Conservation (phyloP, 2,329 filamentous ascomycete species). For the Phaeoacremonium minimum region DNA sequence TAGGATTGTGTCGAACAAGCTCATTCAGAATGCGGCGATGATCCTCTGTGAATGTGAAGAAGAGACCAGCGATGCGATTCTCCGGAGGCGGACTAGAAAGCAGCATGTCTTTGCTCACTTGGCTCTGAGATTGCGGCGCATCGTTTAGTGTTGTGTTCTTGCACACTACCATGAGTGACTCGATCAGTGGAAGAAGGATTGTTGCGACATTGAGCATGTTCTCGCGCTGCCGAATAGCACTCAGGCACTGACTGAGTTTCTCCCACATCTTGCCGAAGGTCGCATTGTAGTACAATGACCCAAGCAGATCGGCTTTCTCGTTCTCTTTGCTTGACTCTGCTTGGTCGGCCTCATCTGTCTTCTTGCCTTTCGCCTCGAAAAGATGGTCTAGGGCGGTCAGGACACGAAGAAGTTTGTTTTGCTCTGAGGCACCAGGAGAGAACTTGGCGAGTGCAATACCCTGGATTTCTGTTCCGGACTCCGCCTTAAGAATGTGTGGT, state of each 20-base stretch:
- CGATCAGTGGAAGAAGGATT: conserved; percentile 88
- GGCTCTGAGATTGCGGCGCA: conserved; percentile 38
- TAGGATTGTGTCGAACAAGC: conserved; percentile 92
- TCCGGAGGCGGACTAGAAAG: conserved; percentile 76
- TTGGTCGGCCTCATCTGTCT: conserved; percentile 38
- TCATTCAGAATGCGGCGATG: conserved; percentile 98
- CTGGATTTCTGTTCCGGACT: conserved; percentile 90
- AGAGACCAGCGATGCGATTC: conserved; percentile 78
- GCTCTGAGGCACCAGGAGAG: conserved; percentile 91
- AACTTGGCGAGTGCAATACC: conserved; percentile 92
- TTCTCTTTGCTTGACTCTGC: conserved; percentile 48
- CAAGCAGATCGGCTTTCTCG: conserved; percentile 79
- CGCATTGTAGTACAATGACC: conserved; percentile 82
- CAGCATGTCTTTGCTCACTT: conserved; percentile 61
- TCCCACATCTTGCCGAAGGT: conserved; percentile 91
- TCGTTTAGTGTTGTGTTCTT: conserved; percentile 90
- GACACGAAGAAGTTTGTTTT: conserved; percentile 90
- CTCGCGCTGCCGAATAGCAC: conserved; percentile 83
- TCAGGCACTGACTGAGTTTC: conserved; percentile 84
- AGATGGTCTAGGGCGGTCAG: conserved; percentile 93
- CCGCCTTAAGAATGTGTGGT: conserved; percentile 79
- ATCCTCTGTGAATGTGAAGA: conserved; percentile 97
- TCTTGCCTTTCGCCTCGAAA: conserved; percentile 75
- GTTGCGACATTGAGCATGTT: conserved; percentile 97
- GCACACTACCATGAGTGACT: conserved; percentile 98